Base-by-base conservation (phyloP, 1,284 basidiomycete species). In the Veloporphyrellus conicus region DNA sequence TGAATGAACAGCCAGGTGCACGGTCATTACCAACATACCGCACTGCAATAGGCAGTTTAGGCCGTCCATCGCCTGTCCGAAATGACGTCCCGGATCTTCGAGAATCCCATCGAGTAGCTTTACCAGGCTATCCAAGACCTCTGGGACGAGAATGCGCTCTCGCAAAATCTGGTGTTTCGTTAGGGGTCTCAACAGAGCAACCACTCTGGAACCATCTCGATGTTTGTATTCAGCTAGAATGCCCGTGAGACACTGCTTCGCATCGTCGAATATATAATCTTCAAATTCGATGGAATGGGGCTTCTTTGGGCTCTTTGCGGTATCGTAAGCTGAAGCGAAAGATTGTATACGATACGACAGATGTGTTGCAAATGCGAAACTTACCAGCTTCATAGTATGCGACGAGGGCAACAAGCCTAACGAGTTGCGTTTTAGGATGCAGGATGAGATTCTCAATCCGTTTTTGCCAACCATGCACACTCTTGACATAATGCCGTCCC, bases 51-150 rank as follows among this genome's bases (percentile, higher is more conserved):
- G n/a, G 35, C 47, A 55, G 3, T n/a, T 42, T 34, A 62, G n/a
- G 3, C 56, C 52, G 2, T 62, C 50, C 60, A 65, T 62, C 6
- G 43, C 56, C 12, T 52, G 50, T 14, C 42, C 54, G 32, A 63
- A 63, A 41, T 47, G 52, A 4, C 14, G 34, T 19, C 5, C 33
- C 1, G 27, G 41, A 15, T 40, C 15, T 1, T 0, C 6, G 20
- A 60, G 2, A 2, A 52, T 52, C 3, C 0, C n/a, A 18, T 53
- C 52, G 3, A 54, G 18, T 32, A 53, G 23, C 18, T 45, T 33
- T 6, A 53, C 28, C 20, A 53, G 54, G 28, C 51, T 33, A n/a
- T 53, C 37, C 5, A 54, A n/a, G 15, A 53, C 52, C 2, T 19
- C 43, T 2, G 43, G 35, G 7, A 23, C 35, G 36, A 53, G 25